phyloP scores from a whole-genome alignment of 2,329 filamentous ascomycete genomes.

The Calycina herbarum region DNA sequence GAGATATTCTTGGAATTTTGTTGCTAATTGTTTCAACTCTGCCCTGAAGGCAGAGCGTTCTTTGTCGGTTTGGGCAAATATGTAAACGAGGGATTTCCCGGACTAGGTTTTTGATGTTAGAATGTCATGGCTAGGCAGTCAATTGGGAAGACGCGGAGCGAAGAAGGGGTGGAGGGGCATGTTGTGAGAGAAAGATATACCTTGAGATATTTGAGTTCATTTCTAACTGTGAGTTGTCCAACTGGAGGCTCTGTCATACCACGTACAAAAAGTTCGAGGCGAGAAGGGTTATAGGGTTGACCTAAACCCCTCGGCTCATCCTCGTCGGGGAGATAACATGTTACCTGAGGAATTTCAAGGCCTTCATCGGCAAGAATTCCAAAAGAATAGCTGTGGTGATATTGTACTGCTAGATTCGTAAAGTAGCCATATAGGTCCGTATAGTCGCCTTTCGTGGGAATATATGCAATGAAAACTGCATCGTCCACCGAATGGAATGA shows the following conservation, averaged over 20 bases:
- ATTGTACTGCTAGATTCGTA: slow-evolving; percentile 38
- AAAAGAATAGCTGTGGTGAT: slow-evolving; percentile 46
- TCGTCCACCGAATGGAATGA: slow-evolving; percentile 43
- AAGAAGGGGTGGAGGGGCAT: too few species aligned
- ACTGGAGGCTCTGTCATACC: slow-evolving; percentile 44
- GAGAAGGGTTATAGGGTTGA: slow-evolving; percentile 38
- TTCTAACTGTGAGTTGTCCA: slow-evolving; percentile 46
- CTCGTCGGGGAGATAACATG: slow-evolving; percentile 46
- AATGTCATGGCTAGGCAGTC: not conserved
- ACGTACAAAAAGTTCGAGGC: slow-evolving; percentile 43
- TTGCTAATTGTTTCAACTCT: slow-evolving; percentile 44
- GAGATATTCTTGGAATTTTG: slow-evolving; percentile 48
- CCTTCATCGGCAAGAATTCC: slow-evolving; percentile 34
- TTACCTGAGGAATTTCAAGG: slow-evolving; percentile 9
- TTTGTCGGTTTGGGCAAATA: slow-evolving; percentile 36
- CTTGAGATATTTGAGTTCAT: slow-evolving; percentile 45
- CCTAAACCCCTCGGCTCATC: slow-evolving; percentile 38
- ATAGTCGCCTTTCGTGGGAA: slow-evolving; percentile 34
- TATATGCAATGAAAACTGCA: slow-evolving; percentile 44
- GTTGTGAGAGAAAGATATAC: slow-evolving; percentile 30
- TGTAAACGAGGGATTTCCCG: slow-evolving; percentile 43
- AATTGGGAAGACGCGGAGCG: too few species aligned
- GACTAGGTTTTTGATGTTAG: slow-evolving; percentile 32
- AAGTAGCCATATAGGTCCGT: slow-evolving; percentile 37
- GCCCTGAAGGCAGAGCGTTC: slow-evolving; percentile 41